Evolutionary conservation across 2,329 filamentous ascomycete species (phyloP).

Genomic region (Sporothrix dimorphospora): DNA sequence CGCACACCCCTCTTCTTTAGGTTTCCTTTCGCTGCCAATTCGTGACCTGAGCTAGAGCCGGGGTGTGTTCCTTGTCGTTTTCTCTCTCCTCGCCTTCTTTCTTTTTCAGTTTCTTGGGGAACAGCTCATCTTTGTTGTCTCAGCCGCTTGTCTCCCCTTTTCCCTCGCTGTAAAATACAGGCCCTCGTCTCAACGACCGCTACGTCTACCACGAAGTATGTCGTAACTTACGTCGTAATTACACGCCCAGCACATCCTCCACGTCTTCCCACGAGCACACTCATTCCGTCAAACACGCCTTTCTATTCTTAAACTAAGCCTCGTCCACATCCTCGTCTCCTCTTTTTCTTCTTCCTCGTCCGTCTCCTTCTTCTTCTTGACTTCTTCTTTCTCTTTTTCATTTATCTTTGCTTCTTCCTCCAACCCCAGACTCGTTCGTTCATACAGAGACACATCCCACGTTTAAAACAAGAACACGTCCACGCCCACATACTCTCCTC

Average conservation of each 20-base stretch:
- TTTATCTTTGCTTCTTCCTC: not conserved
- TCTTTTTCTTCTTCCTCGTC: constrained; percentile 6
- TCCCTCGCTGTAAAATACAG: not conserved
- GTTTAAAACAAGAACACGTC: not conserved
- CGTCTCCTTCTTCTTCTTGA: not conserved
- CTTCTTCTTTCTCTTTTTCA: not conserved
- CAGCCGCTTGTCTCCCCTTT: constrained; percentile 25
- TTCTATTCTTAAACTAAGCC: constrained; percentile 30
- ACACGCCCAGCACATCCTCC: constrained; percentile 2
- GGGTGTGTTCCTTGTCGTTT: not conserved
- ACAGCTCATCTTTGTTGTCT: constrained; percentile 27
- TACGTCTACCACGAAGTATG: not conserved
- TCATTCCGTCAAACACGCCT: constrained; percentile 16
- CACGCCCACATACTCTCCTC: not conserved
- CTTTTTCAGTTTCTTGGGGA: constrained; percentile 6
- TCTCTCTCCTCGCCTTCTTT: constrained; percentile 2
- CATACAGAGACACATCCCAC: not conserved
- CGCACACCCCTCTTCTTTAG: not conserved
- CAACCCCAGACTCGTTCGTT: not conserved
- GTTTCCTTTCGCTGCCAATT: constrained; percentile 19
- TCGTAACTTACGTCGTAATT: too few relatives aligned
- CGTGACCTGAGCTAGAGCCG: constrained; percentile 2
- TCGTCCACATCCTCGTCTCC: constrained; percentile 28
- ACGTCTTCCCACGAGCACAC: constrained; percentile 13
- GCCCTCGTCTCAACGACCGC: not conserved